Evolutionary conservation across 805 yeast species (phyloP).

Genomic region (Metschnikowia continentalis): DNA sequence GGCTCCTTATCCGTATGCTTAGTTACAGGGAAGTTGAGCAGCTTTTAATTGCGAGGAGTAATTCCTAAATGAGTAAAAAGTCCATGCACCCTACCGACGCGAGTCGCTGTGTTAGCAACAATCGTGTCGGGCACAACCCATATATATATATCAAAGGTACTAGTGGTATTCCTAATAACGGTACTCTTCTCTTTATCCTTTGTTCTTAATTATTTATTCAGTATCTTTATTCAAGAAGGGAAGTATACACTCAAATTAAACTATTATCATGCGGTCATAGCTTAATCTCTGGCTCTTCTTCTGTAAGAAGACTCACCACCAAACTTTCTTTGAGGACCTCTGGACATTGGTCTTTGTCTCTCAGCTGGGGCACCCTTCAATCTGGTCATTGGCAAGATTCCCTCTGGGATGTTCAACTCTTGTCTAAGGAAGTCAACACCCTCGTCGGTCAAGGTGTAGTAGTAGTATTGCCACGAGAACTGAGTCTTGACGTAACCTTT

Average conservation of each 20-base stretch:
- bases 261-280: slow-evolving; percentile 10
- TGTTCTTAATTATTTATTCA: neutral
- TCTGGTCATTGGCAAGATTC: slow-evolving; percentile 97
- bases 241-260: slow-evolving; percentile 17
- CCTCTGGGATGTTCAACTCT: slow-evolving; percentile 98
- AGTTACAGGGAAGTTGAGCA: neutral
- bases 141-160: no score
- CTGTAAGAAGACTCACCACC: slow-evolving; percentile 47
- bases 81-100: neutral
- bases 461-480: slow-evolving; percentile 99
- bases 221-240: slow-evolving; percentile 16
- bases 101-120: neutral
- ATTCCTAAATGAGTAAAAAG: neutral
- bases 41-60: neutral
- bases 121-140: neutral
- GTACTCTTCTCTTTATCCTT: no score
- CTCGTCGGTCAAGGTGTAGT: slow-evolving; percentile 99
- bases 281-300: slow-evolving; percentile 57
- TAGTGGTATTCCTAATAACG: no score
- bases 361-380: slow-evolving; percentile 90
- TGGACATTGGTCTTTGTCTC: slow-evolving; percentile 47
- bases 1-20: neutral
- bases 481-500: slow-evolving; percentile 99
- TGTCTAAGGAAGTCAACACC: slow-evolving; percentile 98
- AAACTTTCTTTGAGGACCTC: slow-evolving; percentile 42